Base-by-base conservation (phyloP, 2,329 filamentous ascomycete species). In the Truncatella angustata region DNA sequence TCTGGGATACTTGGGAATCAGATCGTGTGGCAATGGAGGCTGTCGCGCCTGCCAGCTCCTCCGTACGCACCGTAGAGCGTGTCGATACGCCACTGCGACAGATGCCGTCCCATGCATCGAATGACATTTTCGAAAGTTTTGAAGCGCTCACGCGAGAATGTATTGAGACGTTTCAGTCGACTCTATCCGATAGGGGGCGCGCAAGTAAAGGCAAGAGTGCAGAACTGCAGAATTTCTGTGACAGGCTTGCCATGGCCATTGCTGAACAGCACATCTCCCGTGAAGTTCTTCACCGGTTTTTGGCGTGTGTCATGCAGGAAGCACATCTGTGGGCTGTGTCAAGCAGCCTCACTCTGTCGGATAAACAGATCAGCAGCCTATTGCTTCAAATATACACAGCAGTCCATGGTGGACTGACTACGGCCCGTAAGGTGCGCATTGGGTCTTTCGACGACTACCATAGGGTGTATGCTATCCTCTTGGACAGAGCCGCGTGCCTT, bases 181-280 rank as follows among this genome's bases (percentile, higher is more conserved):
- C n/a, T n/a, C n/a, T n/a, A n/a, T n/a, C n/a, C n/a, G n/a, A n/a
- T n/a, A n/a, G n/a, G n/a, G n/a, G n/a, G n/a, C n/a, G n/a, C n/a
- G n/a, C n/a, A n/a, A n/a, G 10, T 21, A 39, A 2, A 24, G 6
- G 2, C 23, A 16, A 32, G 49, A 49, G 18, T 23, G n/a, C 51
- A 9, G 52, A 54, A 20, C 59, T 65, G 21, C 36, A 47, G 3
- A n/a, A 20, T 4, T 65, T 67, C 24, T 65, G 63, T 40, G 24
- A 56, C 32, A 51, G 36, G 32, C 20, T 65, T 62, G 56, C 53
- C n/a, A 39, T 16, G 55, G 24, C 48, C 47, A 28, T 53, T 65
- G 46, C 23, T 52, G 16, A 37, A 49, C 16, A 37, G 18, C 21
- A 12, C 14, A 37, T 37, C 7, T 35, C 32, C 14, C 18, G 18